phyloP scores from a whole-genome alignment of 371 early-diverging fungal genomes.

The Haplosporangium sp. region DNA sequence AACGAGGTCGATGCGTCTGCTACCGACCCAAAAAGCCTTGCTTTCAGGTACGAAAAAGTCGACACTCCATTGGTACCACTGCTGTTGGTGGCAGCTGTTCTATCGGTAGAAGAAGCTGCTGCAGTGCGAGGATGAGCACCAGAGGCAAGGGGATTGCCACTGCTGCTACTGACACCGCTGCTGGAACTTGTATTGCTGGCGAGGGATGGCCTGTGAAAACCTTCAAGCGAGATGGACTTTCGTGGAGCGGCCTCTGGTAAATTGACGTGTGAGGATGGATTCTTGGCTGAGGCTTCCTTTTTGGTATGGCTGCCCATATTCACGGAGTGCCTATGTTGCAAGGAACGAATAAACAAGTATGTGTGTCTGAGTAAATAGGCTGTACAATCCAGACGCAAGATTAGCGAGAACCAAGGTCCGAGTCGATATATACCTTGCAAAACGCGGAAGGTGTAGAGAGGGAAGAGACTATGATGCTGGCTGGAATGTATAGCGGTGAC shows the following conservation, averaged over 20 bases:
- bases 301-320: conserved; percentile 14
- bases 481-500: neutral
- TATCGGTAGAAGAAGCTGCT: conserved; percentile 3
- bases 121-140: neutral
- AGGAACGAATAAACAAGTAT: neutral
- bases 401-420: too few relatives aligned
- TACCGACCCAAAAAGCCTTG: conserved; percentile 35
- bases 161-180: conserved; percentile 14
- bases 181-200: conserved; percentile 15
- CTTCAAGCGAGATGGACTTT: conserved; percentile 32
- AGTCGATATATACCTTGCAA: neutral
- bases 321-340: neutral
- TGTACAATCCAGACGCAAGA: too few relatives aligned
- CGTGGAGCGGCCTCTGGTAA: conserved; percentile 28
- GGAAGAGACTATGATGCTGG: neutral
- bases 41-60: conserved; percentile 41
- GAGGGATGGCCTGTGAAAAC: conserved; percentile 24
- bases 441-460: neutral
- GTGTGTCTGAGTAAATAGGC: neutral
- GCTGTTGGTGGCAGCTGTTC: neutral
- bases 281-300: conserved; percentile 20
- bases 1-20: conserved; percentile 34
- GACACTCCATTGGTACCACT: conserved; percentile 18
- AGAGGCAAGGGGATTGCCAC: neutral
- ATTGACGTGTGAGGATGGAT: conserved; percentile 20